These are phyloP conservation scores for Turnera subulata DNA, from an alignment of 345 rosid species.

Conservation along the genomic window DNA sequence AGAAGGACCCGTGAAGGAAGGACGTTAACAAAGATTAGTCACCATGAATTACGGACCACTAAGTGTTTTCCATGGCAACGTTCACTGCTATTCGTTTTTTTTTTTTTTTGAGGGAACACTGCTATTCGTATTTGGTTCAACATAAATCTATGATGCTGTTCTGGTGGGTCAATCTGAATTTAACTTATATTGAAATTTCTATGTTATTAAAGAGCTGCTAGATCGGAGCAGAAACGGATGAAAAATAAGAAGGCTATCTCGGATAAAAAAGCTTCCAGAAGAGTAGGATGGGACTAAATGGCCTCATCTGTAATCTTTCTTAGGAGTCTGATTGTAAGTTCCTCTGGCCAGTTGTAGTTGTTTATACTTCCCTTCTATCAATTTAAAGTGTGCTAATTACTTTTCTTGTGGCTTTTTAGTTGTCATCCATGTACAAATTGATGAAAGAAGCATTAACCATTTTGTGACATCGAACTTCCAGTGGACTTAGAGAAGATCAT, in stretches of 20 bases:
- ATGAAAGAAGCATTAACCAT: not conserved
- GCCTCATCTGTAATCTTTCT: not conserved
- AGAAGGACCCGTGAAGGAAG: no score
- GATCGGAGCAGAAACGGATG: conserved; percentile 73
- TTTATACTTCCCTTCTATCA: not conserved
- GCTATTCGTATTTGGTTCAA: not conserved
- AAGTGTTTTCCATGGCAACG: no score
- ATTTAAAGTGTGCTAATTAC: not conserved
- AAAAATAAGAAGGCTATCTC: conserved; percentile 73
- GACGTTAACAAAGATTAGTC: no score
- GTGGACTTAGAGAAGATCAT: no score
- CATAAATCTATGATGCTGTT: not conserved
- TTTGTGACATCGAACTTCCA: not conserved
- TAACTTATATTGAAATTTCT: not conserved
- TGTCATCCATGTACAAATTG: not conserved
- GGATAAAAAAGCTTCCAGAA: conserved; percentile 73
- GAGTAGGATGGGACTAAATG: conserved; percentile 65
- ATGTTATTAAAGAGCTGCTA: conserved; percentile 63
- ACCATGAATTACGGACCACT: no score
- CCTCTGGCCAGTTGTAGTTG: not conserved
- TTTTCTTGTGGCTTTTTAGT: not conserved
- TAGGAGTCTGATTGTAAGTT: not conserved
- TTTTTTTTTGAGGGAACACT: no score
- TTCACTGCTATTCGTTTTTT: no score
- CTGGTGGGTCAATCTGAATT: not conserved